Conservation (phyloP, 306 rosid species). For the Acacia acuminata region DNA sequence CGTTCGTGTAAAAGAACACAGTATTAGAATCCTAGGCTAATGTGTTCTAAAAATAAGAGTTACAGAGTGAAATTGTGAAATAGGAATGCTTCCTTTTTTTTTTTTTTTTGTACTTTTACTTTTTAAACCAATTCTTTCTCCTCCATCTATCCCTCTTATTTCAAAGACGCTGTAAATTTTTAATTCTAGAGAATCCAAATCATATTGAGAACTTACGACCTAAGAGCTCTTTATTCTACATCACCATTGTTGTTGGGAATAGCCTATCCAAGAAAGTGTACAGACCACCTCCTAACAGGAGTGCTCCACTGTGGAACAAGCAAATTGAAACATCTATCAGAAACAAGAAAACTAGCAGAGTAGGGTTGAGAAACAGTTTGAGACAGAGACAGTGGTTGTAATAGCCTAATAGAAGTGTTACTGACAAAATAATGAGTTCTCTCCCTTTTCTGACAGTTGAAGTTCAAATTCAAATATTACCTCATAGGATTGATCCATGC, state of each 20-base stretch:
- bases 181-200: background rate
- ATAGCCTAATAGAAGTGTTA: background rate
- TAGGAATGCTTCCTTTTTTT: background rate
- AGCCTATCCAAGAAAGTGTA: conserved; percentile 86
- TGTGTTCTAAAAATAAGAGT: background rate
- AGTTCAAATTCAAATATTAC: conserved; percentile 39
- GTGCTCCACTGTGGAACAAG: conserved; percentile 71
- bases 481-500: conserved; percentile 93
- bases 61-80: background rate
- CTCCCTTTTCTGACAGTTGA: background rate
- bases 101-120: background rate
- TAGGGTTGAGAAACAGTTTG: background rate
- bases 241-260: conserved; percentile 79
- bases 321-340: conserved; percentile 32
- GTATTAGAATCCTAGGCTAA: background rate
- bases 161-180: background rate
- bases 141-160: background rate
- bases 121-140: background rate
- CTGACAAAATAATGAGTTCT: background rate
- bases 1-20: conserved; percentile 6
- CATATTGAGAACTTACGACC: background rate
- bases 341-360: conserved; percentile 10
- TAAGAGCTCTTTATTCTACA: conserved; percentile 45
- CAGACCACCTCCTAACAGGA: conserved; percentile 82
- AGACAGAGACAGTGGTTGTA: background rate